phyloP scores from a whole-genome alignment of 73 alveolate genomes.

The Paramecium biaurelia region DNA sequence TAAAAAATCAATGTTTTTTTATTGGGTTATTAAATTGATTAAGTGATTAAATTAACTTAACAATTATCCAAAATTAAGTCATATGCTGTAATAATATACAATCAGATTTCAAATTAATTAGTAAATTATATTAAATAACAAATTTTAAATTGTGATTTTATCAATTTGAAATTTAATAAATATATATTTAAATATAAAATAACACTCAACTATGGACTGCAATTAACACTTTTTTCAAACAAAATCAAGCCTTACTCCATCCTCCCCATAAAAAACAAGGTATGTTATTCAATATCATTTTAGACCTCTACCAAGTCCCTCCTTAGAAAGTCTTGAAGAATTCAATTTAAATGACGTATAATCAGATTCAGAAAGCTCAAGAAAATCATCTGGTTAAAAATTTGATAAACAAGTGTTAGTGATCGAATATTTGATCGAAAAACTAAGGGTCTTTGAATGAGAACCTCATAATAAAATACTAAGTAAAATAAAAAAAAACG shows the following conservation, averaged over 20 bases:
- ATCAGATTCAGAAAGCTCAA: not conserved
- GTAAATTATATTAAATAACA: not conserved
- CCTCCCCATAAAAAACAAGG: slow-evolving; percentile 27
- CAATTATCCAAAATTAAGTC: not conserved
- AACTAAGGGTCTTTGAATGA: not conserved
- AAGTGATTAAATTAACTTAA: not conserved
- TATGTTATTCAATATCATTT: not conserved
- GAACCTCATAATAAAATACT: not conserved
- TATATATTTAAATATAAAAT: not conserved
- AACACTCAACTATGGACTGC: not conserved
- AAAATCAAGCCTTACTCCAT: not conserved
- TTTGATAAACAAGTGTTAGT: not conserved
- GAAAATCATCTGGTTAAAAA: not conserved
- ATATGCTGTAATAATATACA: not conserved
- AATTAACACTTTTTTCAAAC: not conserved
- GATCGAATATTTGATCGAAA: not conserved
- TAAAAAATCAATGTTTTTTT: not conserved
- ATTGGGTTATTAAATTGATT: not conserved
- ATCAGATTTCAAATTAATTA: not conserved
- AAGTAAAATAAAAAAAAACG: not conserved
- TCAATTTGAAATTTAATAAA: slow-evolving; percentile 25
- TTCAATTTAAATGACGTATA: not conserved
- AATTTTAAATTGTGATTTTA: slow-evolving; percentile 2
- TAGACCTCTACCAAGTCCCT: slow-evolving; percentile 31
- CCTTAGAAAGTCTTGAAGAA: not conserved